Evolutionary conservation across 225 moss, liverwort and hornwort genomes (phyloP).

Genomic region (Antitrichia curtipendula): DNA sequence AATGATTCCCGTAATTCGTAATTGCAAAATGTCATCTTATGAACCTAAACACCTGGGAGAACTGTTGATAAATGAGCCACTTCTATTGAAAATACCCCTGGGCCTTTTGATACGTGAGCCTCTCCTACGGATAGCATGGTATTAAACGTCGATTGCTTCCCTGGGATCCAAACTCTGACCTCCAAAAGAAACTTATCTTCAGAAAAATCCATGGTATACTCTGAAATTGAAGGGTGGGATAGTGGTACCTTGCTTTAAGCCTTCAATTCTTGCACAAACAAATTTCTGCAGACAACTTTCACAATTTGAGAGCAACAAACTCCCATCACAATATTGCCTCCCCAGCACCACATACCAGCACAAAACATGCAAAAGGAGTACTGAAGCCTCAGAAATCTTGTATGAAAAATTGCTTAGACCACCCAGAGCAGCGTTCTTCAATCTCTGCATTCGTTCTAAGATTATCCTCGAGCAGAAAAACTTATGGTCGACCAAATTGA

Average conservation of each 20-base stretch:
- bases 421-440: not conserved
- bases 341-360: not conserved
- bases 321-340: not conserved
- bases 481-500: not conserved
- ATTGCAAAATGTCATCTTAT: not conserved
- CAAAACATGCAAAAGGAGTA: not conserved
- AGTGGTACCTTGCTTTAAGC: not conserved
- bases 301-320: not conserved
- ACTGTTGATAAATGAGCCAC: not conserved
- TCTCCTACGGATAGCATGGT: not conserved
- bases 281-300: not conserved
- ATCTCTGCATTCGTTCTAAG: not conserved
- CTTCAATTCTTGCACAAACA: not conserved
- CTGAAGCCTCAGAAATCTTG: not conserved
- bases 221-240: not conserved
- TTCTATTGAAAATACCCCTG: not conserved
- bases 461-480: not conserved
- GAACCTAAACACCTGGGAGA: too few species aligned
- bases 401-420: not conserved
- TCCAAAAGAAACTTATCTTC: not conserved
- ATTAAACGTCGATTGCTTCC: not conserved
- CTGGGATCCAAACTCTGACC: not conserved
- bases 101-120: not conserved
- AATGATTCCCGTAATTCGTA: not conserved
- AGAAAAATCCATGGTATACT: not conserved